Conservation (phyloP, 2,329 filamentous ascomycete genomes). For the Ophiostoma piceae region DNA sequence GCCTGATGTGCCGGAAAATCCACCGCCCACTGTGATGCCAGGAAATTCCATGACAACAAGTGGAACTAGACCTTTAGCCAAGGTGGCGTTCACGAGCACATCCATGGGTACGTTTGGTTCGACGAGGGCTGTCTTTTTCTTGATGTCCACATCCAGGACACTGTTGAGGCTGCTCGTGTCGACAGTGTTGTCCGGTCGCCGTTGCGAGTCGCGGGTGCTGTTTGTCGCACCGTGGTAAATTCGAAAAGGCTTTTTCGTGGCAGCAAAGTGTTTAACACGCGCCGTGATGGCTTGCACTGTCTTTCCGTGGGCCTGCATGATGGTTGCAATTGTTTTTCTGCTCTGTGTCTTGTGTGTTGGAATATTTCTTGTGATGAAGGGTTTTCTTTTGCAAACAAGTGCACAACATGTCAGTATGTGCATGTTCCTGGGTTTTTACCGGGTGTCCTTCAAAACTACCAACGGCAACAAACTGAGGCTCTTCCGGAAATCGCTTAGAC, state of each 20-base stretch:
- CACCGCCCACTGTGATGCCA: conserved; percentile 63
- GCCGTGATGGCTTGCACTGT: not conserved
- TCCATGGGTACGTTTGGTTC: conserved; percentile 69
- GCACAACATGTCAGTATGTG: too few species aligned
- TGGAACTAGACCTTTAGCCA: conserved; percentile 52
- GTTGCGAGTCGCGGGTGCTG: conserved; percentile 59
- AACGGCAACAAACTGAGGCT: too few species aligned
- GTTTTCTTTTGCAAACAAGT: too few species aligned
- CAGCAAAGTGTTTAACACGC: conserved; percentile 41
- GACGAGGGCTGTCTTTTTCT: conserved; percentile 51
- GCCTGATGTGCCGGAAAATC: conserved; percentile 60
- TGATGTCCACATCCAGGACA: conserved; percentile 56
- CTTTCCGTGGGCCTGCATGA: not conserved
- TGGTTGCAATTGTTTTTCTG: not conserved
- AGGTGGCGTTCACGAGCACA: conserved; percentile 52
- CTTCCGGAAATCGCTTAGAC: too few species aligned
- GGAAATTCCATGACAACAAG: conserved; percentile 68
- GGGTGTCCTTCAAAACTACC: too few species aligned
- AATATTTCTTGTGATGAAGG: too few species aligned
- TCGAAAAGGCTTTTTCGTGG: conserved; percentile 53
- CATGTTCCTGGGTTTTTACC: too few species aligned
- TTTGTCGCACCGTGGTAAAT: conserved; percentile 75
- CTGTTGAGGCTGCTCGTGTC: conserved; percentile 61
- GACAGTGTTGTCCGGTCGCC: conserved; percentile 50
- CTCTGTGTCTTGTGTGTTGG: not conserved